A percentile compares a stretch with the other conserved stretches of the same genome.
phyloP scores from a whole-genome alignment of 495 filamentous ascomycete species.

The Penicillium lividum region DNA sequence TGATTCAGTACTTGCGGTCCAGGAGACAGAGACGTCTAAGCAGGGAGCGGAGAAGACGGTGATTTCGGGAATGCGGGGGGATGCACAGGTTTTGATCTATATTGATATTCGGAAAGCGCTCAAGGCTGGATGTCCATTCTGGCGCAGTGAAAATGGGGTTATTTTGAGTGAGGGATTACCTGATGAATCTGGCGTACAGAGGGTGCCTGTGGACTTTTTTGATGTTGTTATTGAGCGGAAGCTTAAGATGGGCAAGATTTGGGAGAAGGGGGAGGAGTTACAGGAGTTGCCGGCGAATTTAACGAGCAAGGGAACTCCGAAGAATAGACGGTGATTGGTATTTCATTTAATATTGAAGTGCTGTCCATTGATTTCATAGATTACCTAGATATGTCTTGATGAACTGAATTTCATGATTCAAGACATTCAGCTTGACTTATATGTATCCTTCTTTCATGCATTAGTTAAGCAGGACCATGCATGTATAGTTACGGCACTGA shows the following conservation, averaged over 20 bases:
- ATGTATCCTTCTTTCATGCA: too few relatives aligned
- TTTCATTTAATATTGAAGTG: neutral
- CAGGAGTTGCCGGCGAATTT: slow-evolving; percentile 48
- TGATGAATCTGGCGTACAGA: slow-evolving; percentile 18
- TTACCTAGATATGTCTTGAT: too few relatives aligned
- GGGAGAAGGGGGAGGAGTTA: slow-evolving; percentile 62
- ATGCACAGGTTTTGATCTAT: slow-evolving; percentile 78
- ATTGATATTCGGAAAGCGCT: slow-evolving; percentile 70
- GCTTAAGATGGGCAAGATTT: slow-evolving; percentile 59
- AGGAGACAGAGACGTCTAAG: slow-evolving; percentile 15
- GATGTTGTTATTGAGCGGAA: slow-evolving; percentile 59
- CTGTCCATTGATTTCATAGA: neutral
- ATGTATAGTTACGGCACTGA: too few relatives aligned
- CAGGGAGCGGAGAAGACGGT: slow-evolving; percentile 44
- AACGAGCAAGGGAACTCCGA: slow-evolving; percentile 35
- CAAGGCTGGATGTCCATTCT: slow-evolving; percentile 71
- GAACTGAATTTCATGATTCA: too few relatives aligned
- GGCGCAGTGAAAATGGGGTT: slow-evolving; percentile 84
- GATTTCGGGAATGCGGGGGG: slow-evolving; percentile 80
- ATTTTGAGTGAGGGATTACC: slow-evolving; percentile 52
- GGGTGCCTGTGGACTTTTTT: slow-evolving; percentile 44
- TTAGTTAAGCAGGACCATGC: too few relatives aligned
- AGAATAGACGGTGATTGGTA: slow-evolving; percentile 25
- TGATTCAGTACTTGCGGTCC: slow-evolving; percentile 28
- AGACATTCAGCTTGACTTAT: too few relatives aligned